Evolutionary conservation across 345 rosid species (phyloP).

Genomic region (Brassica juncea): DNA sequence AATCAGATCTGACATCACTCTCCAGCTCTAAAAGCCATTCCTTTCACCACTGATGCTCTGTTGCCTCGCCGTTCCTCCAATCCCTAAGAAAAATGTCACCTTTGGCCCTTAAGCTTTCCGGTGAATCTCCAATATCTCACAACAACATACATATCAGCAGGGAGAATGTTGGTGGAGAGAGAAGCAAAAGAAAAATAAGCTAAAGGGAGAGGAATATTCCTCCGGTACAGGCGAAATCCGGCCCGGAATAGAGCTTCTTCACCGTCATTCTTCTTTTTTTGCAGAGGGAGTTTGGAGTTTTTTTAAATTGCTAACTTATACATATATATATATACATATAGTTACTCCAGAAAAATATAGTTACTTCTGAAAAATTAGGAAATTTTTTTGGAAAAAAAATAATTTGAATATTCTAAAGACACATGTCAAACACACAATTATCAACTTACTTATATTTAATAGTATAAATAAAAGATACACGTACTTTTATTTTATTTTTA

Average conservation of each 20-base stretch:
- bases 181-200: not conserved
- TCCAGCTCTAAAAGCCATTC: not conserved
- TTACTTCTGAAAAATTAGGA: too few species aligned
- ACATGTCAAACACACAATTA: too few species aligned
- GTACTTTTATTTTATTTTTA: too few species aligned
- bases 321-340: too few species aligned
- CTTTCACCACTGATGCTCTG: not conserved
- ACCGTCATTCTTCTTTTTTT: too few species aligned
- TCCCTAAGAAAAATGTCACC: not conserved
- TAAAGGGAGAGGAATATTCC: not conserved
- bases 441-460: too few species aligned
- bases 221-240: not conserved
- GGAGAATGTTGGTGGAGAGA: not conserved
- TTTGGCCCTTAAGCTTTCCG: not conserved
- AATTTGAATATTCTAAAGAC: too few species aligned
- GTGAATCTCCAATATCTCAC: not conserved
- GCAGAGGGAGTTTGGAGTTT: too few species aligned
- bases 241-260: not conserved
- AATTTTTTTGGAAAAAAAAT: too few species aligned
- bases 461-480: too few species aligned
- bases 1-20: not conserved
- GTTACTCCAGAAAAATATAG: too few species aligned
- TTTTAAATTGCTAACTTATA: too few species aligned
- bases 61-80: not conserved
- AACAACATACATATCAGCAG: not conserved